A percentile compares a stretch with the other conserved stretches of the same genome.
These are phyloP conservation scores for Candida sanyiensis DNA, from an alignment of 805 yeast genomes.

Conservation along the genomic window DNA sequence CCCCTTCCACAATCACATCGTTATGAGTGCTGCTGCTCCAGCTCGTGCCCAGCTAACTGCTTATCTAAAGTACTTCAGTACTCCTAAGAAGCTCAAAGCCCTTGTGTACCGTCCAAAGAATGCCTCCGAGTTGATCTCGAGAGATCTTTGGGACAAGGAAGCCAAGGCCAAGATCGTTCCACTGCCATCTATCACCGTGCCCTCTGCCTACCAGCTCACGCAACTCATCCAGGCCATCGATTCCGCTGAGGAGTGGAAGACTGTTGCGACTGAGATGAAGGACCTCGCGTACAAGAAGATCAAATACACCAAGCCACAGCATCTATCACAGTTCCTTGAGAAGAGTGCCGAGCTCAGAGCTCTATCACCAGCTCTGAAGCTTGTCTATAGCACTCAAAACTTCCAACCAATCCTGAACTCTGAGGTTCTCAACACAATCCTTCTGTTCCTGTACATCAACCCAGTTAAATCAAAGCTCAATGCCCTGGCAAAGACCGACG, in stretches of 20 bases:
- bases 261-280: slow-evolving; percentile 13
- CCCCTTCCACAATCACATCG: too few species aligned
- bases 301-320: slow-evolving; percentile 17
- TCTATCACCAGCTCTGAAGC: slow-evolving; percentile 21
- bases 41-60: slow-evolving; percentile 27
- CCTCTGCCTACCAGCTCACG: slow-evolving; percentile 24
- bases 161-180: slow-evolving; percentile 31
- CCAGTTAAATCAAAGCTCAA: slow-evolving; percentile 15
- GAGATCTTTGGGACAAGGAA: slow-evolving; percentile 35
- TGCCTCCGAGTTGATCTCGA: slow-evolving; percentile 31
- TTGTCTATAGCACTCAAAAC: slow-evolving; percentile 14
- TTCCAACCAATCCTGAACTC: slow-evolving; percentile 11
- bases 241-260: slow-evolving; percentile 17
- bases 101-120: slow-evolving; percentile 37
- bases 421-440: slow-evolving; percentile 18
- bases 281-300: slow-evolving; percentile 18
- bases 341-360: slow-evolving; percentile 20
- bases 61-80: slow-evolving; percentile 30
- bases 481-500: slow-evolving; percentile 12
- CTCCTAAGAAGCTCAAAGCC: slow-evolving; percentile 31
- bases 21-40: slow-evolving; percentile 2
- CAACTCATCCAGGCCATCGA: slow-evolving; percentile 23
- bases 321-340: slow-evolving; percentile 18
- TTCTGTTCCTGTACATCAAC: slow-evolving; percentile 21
- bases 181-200: slow-evolving; percentile 27